Evolutionary conservation across 768 basidiomycete species (phyloP).

Genomic region (Kwoniella newhampshirensis): DNA sequence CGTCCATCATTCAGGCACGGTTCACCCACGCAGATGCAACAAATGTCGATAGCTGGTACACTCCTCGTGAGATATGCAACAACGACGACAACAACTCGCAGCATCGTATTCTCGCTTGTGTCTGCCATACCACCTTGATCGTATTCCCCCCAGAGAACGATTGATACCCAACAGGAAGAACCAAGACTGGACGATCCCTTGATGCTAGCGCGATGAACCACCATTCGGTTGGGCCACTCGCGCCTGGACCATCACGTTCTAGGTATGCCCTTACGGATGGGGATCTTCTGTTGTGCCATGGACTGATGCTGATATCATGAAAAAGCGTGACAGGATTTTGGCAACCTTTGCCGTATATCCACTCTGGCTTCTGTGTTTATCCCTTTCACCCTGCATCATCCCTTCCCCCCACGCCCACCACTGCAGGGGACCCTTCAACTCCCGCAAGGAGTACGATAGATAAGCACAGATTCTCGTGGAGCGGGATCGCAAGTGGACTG

Average conservation of each 20-base stretch:
- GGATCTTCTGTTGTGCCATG: background rate
- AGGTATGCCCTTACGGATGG: background rate
- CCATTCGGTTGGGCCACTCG: background rate
- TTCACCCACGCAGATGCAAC: no score
- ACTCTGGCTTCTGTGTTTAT: constrained; percentile 89
- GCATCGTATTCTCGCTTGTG: no score
- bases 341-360: constrained; percentile 69
- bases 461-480: constrained; percentile 37
- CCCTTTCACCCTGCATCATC: constrained; percentile 61
- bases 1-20: no score
- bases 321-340: constrained; percentile 49
- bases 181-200: no score
- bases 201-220: no score
- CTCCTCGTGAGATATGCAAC: no score
- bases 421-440: constrained; percentile 9
- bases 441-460: background rate
- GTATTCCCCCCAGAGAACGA: no score
- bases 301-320: background rate
- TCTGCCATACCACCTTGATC: no score
- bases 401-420: constrained; percentile 56
- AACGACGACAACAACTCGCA: no score
- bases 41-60: no score
- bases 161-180: no score
- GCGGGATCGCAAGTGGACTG: constrained; percentile 11
- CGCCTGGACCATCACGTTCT: constrained; percentile 7